These are phyloP conservation scores for Priceomyces medius DNA, from an alignment of 805 yeast species.

Conservation along the genomic window DNA sequence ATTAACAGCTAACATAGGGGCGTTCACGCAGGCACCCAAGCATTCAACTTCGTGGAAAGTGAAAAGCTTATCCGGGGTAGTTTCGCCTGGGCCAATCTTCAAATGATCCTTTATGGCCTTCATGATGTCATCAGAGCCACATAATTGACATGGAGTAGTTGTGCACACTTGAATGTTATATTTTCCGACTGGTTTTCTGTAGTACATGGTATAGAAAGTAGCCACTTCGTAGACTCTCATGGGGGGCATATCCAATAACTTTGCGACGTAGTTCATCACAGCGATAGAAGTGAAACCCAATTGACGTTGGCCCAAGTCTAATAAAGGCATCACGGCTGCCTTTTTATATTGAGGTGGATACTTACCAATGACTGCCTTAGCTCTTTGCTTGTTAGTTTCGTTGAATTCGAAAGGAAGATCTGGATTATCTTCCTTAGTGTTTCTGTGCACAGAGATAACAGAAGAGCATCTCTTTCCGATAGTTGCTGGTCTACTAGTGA, in stretches of 20 bases:
- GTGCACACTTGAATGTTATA: slow-evolving; percentile 84
- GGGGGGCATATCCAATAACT: slow-evolving; percentile 82
- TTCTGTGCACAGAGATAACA: slow-evolving; percentile 66
- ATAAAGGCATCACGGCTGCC: slow-evolving; percentile 83
- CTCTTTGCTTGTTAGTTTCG: slow-evolving; percentile 61
- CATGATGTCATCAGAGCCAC: slow-evolving; percentile 80
- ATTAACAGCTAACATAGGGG: slow-evolving; percentile 82
- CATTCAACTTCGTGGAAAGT: slow-evolving; percentile 88
- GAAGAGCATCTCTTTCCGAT: slow-evolving; percentile 32
- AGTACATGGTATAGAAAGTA: slow-evolving; percentile 88
- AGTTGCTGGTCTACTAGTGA: slow-evolving; percentile 1
- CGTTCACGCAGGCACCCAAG: slow-evolving; percentile 89
- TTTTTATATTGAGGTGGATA: slow-evolving; percentile 86
- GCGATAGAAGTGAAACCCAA: slow-evolving; percentile 81
- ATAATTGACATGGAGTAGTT: slow-evolving; percentile 84
- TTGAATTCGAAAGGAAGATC: slow-evolving; percentile 71
- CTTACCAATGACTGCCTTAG: slow-evolving; percentile 71
- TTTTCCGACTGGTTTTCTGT: slow-evolving; percentile 82
- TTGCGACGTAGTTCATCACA: slow-evolving; percentile 88
- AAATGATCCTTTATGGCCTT: slow-evolving; percentile 62
- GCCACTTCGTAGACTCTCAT: slow-evolving; percentile 95
- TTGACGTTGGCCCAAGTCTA: slow-evolving; percentile 86
- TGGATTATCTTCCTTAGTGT: slow-evolving; percentile 65
- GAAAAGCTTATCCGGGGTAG: slow-evolving; percentile 71
- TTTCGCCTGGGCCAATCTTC: slow-evolving; percentile 71